Evolutionary conservation across 805 yeast species (phyloP), one percentile per base, ranked within the genome.

Genomic region (Hermanozyma aechmeae): DNA sequence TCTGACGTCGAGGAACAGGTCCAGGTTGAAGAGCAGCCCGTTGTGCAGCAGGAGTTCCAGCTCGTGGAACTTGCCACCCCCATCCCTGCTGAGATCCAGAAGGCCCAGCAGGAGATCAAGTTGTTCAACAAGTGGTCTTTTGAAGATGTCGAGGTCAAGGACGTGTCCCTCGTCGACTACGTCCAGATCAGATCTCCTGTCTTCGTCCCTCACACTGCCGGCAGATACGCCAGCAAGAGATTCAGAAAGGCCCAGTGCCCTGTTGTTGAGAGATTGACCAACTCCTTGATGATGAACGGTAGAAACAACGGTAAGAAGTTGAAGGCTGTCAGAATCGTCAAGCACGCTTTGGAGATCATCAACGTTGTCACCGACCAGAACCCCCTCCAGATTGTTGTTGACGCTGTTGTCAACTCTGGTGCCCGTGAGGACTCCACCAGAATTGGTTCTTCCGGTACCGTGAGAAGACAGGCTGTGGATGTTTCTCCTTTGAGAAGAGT

Each of bases 341-440:
- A 93, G 79, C 98, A 92, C 79, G 89, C 99, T 55, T 74, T 92
- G 64, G 99, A 92, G 71, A 92, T 92, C 77, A 79, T 92, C 71
- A 65, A 79, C 78, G 87, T 92, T 51, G 79, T 93, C 64, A 86
- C 98, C 56, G 99, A 89, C 70, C 93, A 79, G 71, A 92, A 92
- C 95, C 99, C 99, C 64, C 68, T 92, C 69, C 99, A 92, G 77
- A 95, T 92, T 61, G 74, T 92, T 59, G 96, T 92, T 68, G 99
- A 92, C 57, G 99, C 98, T 58, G 80, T 92, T 62, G 86, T 85
- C 76, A 93, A 93, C 96, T 83, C 96, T 51, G 99, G 99, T 71
- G 95, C 98, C 71, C 86, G 98, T 79, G 99, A 92, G 79, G 99
- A 92, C 73, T 85, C 97, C 62, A 92, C 99, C 78, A 87, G 98